Evolutionary conservation across 2,329 filamentous ascomycete species (phyloP).

Genomic region (Geosmithia flava): DNA sequence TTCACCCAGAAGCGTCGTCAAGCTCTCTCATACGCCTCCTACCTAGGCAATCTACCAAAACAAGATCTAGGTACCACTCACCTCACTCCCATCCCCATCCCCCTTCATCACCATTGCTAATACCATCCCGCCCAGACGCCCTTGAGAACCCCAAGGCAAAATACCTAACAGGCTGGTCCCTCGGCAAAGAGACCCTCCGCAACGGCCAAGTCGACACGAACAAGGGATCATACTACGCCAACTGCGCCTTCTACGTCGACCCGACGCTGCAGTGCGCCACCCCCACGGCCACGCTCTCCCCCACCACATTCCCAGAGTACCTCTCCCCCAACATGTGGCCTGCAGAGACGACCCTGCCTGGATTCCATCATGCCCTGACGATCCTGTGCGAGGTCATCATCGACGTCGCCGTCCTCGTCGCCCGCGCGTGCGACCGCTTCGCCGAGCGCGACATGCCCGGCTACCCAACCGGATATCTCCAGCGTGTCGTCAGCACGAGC

Average conservation of each 20-base stretch:
- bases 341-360: conserved; percentile 50
- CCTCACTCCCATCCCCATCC: not conserved
- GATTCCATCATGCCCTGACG: conserved; percentile 63
- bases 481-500: conserved; percentile 75
- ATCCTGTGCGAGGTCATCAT: conserved; percentile 75
- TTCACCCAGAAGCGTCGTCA: conserved; percentile 62
- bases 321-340: conserved; percentile 84
- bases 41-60: conserved; percentile 68
- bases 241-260: conserved; percentile 67
- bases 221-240: conserved; percentile 77
- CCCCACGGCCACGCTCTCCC: conserved; percentile 44
- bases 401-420: conserved; percentile 78
- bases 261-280: conserved; percentile 46
- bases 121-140: conserved; percentile 23
- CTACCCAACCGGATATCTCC: conserved; percentile 63
- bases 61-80: conserved; percentile 49
- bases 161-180: conserved; percentile 64
- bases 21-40: conserved; percentile 77
- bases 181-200: conserved; percentile 70
- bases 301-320: conserved; percentile 70
- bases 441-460: conserved; percentile 65
- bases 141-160: conserved; percentile 49
- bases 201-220: conserved; percentile 67
- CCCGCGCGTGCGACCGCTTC: conserved; percentile 79
- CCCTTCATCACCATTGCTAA: not conserved